These are phyloP conservation scores for Phlebiopsis flavidoalba DNA, from an alignment of 768 basidiomycete genomes.

Conservation along the genomic window DNA sequence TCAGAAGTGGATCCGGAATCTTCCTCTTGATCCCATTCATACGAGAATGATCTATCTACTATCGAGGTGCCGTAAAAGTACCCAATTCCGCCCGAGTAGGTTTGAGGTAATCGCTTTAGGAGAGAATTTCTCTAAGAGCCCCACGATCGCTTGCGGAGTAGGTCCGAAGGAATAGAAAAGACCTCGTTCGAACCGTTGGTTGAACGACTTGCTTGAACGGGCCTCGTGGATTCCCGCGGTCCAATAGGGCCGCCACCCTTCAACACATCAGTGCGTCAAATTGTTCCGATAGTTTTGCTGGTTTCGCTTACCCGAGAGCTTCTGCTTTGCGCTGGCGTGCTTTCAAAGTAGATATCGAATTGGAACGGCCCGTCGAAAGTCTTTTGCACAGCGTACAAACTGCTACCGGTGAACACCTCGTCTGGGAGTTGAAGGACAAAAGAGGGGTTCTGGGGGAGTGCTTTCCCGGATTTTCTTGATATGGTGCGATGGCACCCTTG, in stretches of 20 bases:
- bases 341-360: conserved; percentile 88
- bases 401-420: conserved; percentile 65
- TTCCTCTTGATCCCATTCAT: conserved; percentile 85
- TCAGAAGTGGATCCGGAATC: conserved; percentile 36
- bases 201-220: conserved; percentile 54
- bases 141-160: conserved; percentile 42
- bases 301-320: conserved; percentile 54
- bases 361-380: conserved; percentile 79
- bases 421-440: conserved; percentile 74
- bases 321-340: conserved; percentile 59
- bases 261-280: not conserved
- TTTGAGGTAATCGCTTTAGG: conserved; percentile 90
- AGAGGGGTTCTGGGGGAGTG: conserved; percentile 72
- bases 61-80: conserved; percentile 93
- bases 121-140: conserved; percentile 59
- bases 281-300: not conserved
- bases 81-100: conserved; percentile 86
- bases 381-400: conserved; percentile 86
- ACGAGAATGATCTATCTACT: conserved; percentile 77
- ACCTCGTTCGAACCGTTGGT: conserved; percentile 58
- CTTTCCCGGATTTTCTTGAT: conserved; percentile 42
- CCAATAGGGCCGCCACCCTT: conserved; percentile 60
- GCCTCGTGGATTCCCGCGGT: conserved; percentile 68
- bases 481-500: conserved; percentile 46
- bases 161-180: conserved; percentile 57